These are phyloP conservation scores for Exophiala spinifera DNA, from an alignment of 2,329 filamentous ascomycete genomes.

Conservation along the genomic window DNA sequence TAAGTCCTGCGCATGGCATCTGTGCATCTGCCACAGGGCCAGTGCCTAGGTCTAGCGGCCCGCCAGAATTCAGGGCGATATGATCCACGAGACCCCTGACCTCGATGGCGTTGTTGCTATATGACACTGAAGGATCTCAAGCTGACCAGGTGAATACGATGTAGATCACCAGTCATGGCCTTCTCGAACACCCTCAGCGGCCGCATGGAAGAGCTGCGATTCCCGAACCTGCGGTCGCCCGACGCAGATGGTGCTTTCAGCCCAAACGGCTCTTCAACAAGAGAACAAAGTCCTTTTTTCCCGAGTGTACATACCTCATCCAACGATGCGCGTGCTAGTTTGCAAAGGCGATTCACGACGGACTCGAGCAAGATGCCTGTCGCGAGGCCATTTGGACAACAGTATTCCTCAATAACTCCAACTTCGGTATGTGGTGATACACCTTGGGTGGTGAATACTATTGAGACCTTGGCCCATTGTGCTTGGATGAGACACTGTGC, in stretches of 20 bases:
- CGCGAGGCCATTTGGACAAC: constrained; percentile 29
- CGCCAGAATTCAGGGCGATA: background rate
- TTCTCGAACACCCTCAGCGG: constrained; percentile 62
- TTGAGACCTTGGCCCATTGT: constrained; percentile 12
- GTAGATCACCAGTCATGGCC: constrained; percentile 52
- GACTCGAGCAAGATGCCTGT: constrained; percentile 79
- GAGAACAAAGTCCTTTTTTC: constrained; percentile 63
- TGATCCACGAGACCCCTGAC: background rate
- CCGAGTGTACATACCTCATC: constrained; percentile 51
- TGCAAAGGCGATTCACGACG: constrained; percentile 91
- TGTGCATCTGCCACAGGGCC: constrained; percentile 7
- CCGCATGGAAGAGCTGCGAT: constrained; percentile 76
- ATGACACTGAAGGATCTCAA: background rate
- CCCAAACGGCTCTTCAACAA: constrained; percentile 69
- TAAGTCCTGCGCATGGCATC: constrained; percentile 2
- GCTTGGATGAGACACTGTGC: constrained; percentile 12
- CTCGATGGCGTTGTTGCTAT: background rate
- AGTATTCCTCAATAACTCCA: constrained; percentile 30
- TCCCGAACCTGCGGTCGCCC: constrained; percentile 72
- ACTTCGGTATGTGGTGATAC: constrained; percentile 27
- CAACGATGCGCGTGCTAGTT: constrained; percentile 69
- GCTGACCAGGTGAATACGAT: constrained; percentile 6
- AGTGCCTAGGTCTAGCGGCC: constrained; percentile 2
- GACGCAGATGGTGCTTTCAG: constrained; percentile 73
- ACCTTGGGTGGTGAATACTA: constrained; percentile 11